These are phyloP conservation scores for Arthrobotrys entomopaga DNA, from an alignment of 2,329 filamentous ascomycete species.

Conservation along the genomic window DNA sequence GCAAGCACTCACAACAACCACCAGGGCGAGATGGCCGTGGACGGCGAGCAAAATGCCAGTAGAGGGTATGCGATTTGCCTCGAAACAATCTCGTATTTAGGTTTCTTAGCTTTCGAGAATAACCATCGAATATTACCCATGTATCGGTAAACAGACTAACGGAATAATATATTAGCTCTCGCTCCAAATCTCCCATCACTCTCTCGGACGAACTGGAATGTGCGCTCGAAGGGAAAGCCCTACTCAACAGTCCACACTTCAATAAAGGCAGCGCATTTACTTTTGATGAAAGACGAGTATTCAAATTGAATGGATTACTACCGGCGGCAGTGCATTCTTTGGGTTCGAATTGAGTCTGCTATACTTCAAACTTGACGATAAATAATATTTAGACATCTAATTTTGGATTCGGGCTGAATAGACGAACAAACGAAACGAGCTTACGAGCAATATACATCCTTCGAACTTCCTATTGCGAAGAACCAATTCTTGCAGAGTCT, in stretches of 20 bases:
- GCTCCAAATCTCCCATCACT: conserved; percentile 42
- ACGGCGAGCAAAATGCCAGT: neutral
- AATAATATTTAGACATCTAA: neutral
- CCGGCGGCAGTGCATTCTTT: conserved; percentile 78
- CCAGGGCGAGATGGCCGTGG: no score
- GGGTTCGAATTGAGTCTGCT: conserved; percentile 12
- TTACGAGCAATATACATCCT: conserved; percentile 78
- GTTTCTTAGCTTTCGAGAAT: no score
- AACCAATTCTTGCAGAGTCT: conserved; percentile 88
- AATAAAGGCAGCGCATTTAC: conserved; percentile 88
- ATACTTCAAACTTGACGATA: neutral
- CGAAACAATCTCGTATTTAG: neutral
- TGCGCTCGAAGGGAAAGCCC: conserved; percentile 63
- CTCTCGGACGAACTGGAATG: conserved; percentile 40
- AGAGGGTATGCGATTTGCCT: neutral
- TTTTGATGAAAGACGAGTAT: conserved; percentile 73
- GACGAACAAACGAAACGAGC: conserved; percentile 80
- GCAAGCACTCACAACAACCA: no score
- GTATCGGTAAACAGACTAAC: neutral
- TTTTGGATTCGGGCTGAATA: conserved; percentile 1
- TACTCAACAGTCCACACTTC: conserved; percentile 74
- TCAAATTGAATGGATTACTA: conserved; percentile 77
- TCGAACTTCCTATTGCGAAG: conserved; percentile 73
- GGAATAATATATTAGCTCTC: conserved; percentile 1
- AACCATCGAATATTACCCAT: no score